These are phyloP conservation scores for Platanus orientalis DNA, from an alignment of 164 flowering plant species.

Conservation along the genomic window DNA sequence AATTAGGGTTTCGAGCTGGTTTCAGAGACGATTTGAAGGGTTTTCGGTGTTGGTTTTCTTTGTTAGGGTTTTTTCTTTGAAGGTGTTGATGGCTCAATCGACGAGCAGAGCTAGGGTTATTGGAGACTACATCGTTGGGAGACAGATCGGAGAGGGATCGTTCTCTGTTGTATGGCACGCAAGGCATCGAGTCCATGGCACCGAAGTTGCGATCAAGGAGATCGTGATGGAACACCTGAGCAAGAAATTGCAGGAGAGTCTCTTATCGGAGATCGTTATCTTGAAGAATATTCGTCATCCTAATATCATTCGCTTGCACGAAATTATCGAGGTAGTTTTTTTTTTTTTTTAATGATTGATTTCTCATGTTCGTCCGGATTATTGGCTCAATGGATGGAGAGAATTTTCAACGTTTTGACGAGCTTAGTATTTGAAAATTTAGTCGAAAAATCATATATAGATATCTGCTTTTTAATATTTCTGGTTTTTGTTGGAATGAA, in stretches of 20 bases:
- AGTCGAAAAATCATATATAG: too few species aligned
- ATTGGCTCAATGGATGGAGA: too few species aligned
- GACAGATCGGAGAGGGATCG: constrained; percentile 89
- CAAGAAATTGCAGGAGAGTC: constrained; percentile 77
- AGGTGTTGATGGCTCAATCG: constrained; percentile 43
- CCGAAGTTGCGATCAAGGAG: constrained; percentile 95
- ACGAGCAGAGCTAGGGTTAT: constrained; percentile 48
- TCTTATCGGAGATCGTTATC: constrained; percentile 77
- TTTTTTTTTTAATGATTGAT: too few species aligned
- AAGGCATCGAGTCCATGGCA: constrained; percentile 72
- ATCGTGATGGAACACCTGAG: constrained; percentile 58
- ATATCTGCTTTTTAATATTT: too few species aligned
- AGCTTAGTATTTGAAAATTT: too few species aligned
- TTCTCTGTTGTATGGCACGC: constrained; percentile 95
- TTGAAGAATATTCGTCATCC: constrained; percentile 77
- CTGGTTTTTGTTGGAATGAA: too few species aligned
- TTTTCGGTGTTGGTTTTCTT: constrained; percentile 8
- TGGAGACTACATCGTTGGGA: constrained; percentile 73
- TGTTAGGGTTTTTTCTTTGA: not conserved
- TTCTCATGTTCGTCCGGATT: too few species aligned
- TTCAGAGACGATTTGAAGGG: constrained; percentile 15
- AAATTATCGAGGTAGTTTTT: constrained; percentile 67
- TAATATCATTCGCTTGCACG: constrained; percentile 77
- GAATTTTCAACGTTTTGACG: too few species aligned
- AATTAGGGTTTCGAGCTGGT: constrained; percentile 8